Conservation (phyloP, 495 filamentous ascomycete species). For the Xanthoparmelia taractica region DNA sequence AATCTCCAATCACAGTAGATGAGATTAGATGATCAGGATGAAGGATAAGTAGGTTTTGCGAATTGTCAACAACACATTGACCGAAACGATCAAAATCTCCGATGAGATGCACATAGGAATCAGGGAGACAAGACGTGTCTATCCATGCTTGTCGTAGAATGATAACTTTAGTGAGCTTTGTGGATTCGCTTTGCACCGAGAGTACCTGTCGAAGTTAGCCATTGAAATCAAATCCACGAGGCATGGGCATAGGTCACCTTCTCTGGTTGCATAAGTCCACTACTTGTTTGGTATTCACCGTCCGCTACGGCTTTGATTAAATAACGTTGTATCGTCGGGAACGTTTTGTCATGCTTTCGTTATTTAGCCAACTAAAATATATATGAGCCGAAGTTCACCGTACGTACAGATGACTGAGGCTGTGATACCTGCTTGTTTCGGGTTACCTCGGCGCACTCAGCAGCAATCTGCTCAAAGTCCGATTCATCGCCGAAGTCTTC, state of each 20-base stretch:
- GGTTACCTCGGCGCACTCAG: conserved; percentile 42
- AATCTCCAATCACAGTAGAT: conserved; percentile 86
- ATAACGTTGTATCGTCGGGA: conserved; percentile 74
- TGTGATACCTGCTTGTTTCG: conserved; percentile 17
- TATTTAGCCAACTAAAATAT: conserved; percentile 21
- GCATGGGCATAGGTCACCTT: conserved; percentile 46
- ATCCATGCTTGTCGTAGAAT: conserved; percentile 78
- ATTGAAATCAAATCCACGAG: conserved; percentile 1
- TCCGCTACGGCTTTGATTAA: conserved; percentile 63
- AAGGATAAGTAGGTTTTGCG: conserved; percentile 76
- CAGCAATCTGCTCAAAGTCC: conserved; percentile 53
- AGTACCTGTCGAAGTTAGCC: conserved; percentile 53
- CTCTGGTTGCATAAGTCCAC: conserved; percentile 54
- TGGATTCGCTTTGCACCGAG: conserved; percentile 64
- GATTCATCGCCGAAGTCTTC: conserved; percentile 63
- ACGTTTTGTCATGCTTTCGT: conserved; percentile 46
- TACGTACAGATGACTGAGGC: conserved; percentile 43
- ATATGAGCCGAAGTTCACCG: conserved; percentile 10
- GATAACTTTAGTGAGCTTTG: conserved; percentile 56
- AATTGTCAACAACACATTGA: conserved; percentile 66
- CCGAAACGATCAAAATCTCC: conserved; percentile 63
- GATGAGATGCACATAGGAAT: conserved; percentile 75
- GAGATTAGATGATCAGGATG: conserved; percentile 95
- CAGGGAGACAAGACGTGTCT: conserved; percentile 63
- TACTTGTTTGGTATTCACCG: conserved; percentile 53